These are phyloP conservation scores for Closterium sp. DNA, from an alignment of 139 green algal species.

Conservation along the genomic window DNA sequence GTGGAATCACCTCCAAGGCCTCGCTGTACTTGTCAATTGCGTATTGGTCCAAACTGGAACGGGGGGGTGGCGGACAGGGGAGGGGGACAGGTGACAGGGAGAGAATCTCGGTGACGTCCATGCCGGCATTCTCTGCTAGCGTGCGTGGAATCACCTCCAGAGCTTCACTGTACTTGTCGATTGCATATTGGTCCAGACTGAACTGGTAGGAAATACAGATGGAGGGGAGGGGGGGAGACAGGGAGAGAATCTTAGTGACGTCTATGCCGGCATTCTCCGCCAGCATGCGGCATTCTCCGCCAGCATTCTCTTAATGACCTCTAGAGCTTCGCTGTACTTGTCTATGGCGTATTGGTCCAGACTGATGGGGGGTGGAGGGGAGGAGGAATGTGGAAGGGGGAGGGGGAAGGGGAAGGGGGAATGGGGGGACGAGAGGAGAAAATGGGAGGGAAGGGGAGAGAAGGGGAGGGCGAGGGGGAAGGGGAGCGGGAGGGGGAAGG, in stretches of 20 bases:
- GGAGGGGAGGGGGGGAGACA: not conserved
- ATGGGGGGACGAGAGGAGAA: not conserved
- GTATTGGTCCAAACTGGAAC: not conserved
- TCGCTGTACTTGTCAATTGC: too few species aligned
- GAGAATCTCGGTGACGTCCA: conserved; percentile 68
- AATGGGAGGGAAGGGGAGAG: too few species aligned
- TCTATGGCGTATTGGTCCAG: conserved; percentile 71
- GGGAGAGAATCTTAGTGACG: conserved; percentile 63
- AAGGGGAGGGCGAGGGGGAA: too few species aligned
- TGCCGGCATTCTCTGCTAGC: too few species aligned
- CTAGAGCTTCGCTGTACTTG: conserved; percentile 89
- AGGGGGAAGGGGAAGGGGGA: not conserved
- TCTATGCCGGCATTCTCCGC: conserved; percentile 82
- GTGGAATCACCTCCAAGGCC: too few species aligned
- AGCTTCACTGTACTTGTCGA: conserved; percentile 86
- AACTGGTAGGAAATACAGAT: too few species aligned
- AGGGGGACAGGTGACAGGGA: not conserved
- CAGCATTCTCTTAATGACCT: conserved; percentile 87
- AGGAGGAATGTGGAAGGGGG: not conserved
- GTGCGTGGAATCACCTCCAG: conserved; percentile 91
- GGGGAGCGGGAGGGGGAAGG: too few species aligned
- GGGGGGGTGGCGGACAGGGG: not conserved
- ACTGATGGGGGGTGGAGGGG: not conserved
- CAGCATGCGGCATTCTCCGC: conserved; percentile 15
- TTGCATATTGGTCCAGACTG: conserved; percentile 91